A percentile compares a stretch with the other conserved stretches of the same genome.
Evolutionary conservation across 2,329 filamentous ascomycete species (phyloP).

Genomic region (Nemania serpens): DNA sequence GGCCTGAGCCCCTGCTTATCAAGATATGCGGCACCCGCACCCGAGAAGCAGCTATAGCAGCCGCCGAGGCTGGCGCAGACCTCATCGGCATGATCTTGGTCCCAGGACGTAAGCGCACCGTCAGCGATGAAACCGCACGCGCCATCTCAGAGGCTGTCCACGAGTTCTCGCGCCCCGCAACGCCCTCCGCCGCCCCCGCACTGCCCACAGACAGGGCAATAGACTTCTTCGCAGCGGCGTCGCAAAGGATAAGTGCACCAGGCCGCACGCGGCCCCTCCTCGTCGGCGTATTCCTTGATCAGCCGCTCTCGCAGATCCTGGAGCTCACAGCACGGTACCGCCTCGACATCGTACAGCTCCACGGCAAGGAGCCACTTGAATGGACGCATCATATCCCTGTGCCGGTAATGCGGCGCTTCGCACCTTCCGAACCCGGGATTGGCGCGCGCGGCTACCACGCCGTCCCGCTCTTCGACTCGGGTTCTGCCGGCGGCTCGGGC

Average conservation of each 20-base stretch:
- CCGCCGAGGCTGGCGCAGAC: constrained; percentile 86
- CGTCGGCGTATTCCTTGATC: constrained; percentile 93
- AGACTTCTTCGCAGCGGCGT: constrained; percentile 74
- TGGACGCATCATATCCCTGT: constrained; percentile 91
- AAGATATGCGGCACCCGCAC: constrained; percentile 96
- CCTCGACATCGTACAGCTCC: constrained; percentile 89
- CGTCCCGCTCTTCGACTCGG: constrained; percentile 84
- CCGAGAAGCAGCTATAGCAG: constrained; percentile 76
- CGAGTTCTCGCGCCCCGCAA: constrained; percentile 47
- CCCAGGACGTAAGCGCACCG: constrained; percentile 76
- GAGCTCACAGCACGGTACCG: constrained; percentile 74
- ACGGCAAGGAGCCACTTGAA: constrained; percentile 89
- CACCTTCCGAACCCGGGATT: constrained; percentile 73
- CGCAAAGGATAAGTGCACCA: constrained; percentile 49
- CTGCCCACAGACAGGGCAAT: constrained; percentile 46
- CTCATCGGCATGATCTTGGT: constrained; percentile 93
- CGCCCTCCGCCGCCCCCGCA: constrained; percentile 28
- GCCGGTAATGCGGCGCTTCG: constrained; percentile 86
- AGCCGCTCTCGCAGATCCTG: constrained; percentile 81
- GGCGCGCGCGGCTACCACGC: constrained; percentile 79
- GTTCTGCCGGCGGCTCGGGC: constrained; percentile 71
- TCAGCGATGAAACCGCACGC: constrained; percentile 76
- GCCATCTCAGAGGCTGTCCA: constrained; percentile 82
- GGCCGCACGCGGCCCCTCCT: constrained; percentile 67
- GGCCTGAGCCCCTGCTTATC: constrained; percentile 64